Evolutionary conservation across 371 early-diverging fungal species (phyloP).

Genomic region (Apophysomyces trapeziformis): DNA sequence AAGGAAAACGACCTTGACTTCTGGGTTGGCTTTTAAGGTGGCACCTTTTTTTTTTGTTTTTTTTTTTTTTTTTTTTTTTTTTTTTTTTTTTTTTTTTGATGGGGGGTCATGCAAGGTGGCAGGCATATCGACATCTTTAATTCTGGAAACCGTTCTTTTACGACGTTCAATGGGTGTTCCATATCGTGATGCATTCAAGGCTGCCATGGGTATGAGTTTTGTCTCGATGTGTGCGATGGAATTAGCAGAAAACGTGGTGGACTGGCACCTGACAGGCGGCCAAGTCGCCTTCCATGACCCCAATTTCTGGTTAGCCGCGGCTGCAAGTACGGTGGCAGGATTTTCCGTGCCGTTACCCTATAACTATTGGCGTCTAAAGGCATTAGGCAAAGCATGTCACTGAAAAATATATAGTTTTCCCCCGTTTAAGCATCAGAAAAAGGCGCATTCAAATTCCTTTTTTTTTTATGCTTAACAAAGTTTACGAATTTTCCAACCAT

Average conservation of each 20-base stretch:
- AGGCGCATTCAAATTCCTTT: not conserved
- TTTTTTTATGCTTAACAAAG: not conserved
- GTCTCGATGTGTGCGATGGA: constrained; percentile 66
- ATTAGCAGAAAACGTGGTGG: constrained; percentile 54
- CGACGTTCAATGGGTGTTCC: constrained; percentile 45
- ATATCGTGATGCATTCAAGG: constrained; percentile 47
- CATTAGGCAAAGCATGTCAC: constrained; percentile 55
- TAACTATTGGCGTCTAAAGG: constrained; percentile 59
- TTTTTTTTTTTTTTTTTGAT: too few relatives aligned
- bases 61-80: too few relatives aligned
- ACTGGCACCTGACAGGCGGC: constrained; percentile 59
- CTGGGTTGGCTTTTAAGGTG: too few relatives aligned
- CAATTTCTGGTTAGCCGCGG: constrained; percentile 54
- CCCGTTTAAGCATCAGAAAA: not conserved
- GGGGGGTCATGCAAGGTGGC: constrained; percentile 29
- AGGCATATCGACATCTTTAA: constrained; percentile 54
- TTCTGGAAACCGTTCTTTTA: constrained; percentile 53
- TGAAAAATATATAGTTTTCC: constrained; percentile 14
- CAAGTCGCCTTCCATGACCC: constrained; percentile 51
- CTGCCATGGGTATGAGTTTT: constrained; percentile 62
- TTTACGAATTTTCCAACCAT: too few relatives aligned
- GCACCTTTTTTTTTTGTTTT: too few relatives aligned
- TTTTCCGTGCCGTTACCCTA: constrained; percentile 58
- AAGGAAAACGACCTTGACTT: too few relatives aligned
- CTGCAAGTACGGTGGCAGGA: constrained; percentile 47